These are phyloP conservation scores for Hypoxylon trugodes DNA, from an alignment of 495 filamentous ascomycete genomes.

Conservation along the genomic window DNA sequence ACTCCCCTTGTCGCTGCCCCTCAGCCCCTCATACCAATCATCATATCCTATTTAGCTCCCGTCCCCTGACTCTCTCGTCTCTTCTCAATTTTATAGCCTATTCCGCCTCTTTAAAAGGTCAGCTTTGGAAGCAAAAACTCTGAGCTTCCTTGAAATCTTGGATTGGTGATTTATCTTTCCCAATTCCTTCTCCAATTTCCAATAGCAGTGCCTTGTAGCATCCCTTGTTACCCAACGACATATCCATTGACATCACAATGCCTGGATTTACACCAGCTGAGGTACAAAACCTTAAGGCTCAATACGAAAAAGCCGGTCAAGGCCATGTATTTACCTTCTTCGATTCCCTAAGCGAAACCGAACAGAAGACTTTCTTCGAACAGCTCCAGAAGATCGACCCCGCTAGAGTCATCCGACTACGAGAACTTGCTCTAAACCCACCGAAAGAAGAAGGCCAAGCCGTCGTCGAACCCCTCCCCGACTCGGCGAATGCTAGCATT, in stretches of 20 bases:
- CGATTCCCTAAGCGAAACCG: constrained; percentile 73
- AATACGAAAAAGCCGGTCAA: constrained; percentile 82
- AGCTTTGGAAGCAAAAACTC: no score
- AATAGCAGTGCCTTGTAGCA: neutral
- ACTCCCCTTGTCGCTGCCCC: constrained; percentile 29
- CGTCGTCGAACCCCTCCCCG: constrained; percentile 89
- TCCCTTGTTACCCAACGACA: neutral
- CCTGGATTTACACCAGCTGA: constrained; percentile 75
- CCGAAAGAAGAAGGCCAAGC: constrained; percentile 63
- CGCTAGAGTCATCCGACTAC: constrained; percentile 80
- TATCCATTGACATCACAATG: constrained; percentile 23
- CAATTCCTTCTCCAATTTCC: neutral
- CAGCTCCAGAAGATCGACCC: constrained; percentile 86
- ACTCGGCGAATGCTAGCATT: constrained; percentile 87
- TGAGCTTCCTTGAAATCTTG: neutral
- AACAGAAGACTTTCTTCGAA: constrained; percentile 81
- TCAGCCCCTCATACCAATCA: constrained; percentile 28
- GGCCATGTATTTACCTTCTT: constrained; percentile 93
- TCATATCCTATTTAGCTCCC: constrained; percentile 14
- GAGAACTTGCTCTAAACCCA: constrained; percentile 81
- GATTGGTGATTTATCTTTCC: neutral
- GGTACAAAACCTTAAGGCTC: constrained; percentile 75
- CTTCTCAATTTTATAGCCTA: neutral
- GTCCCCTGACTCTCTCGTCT: constrained; percentile 6
- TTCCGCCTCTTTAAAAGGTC: no score